phyloP scores from a whole-genome alignment of 2,329 filamentous ascomycete genomes.

The Trichoderma arundinaceum region DNA sequence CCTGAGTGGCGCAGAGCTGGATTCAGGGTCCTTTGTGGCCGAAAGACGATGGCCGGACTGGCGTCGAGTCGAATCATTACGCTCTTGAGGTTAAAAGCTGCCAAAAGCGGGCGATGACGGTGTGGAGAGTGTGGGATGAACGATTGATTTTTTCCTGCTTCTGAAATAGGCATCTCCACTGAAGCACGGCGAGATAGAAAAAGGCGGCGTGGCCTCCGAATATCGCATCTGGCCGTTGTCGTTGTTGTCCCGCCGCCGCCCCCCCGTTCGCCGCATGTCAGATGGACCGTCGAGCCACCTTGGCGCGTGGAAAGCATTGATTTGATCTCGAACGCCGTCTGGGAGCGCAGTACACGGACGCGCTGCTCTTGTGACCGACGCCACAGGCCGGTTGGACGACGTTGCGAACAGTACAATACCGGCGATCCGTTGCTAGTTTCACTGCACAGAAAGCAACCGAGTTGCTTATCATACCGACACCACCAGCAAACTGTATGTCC shows the following conservation, averaged over 20 bases:
- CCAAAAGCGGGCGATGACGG: slow-evolving; percentile 13
- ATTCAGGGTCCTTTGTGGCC: slow-evolving; percentile 9
- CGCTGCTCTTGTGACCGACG: slow-evolving; percentile 12
- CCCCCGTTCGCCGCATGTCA: slow-evolving; percentile 10
- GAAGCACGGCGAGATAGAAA: neutral
- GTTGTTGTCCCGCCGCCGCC: neutral
- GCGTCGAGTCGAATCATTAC: neutral
- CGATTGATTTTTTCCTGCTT: neutral
- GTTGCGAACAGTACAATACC: neutral
- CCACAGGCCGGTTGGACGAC: slow-evolving; percentile 5
- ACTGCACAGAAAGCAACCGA: neutral
- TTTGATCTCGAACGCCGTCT: neutral
- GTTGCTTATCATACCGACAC: slow-evolving; percentile 12
- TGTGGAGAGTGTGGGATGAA: slow-evolving; percentile 13
- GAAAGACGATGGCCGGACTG: neutral
- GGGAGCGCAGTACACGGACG: neutral
- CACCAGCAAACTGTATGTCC: slow-evolving; percentile 3
- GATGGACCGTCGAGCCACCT: slow-evolving; percentile 10
- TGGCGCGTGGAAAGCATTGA: neutral
- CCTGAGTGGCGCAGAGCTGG: slow-evolving; percentile 1
- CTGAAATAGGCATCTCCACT: slow-evolving; percentile 5
- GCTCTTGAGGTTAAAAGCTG: slow-evolving; percentile 2
- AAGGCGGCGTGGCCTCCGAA: slow-evolving; percentile 28
- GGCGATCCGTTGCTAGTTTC: neutral
- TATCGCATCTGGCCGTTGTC: slow-evolving; percentile 2